Evolutionary conservation across 306 rosid species (phyloP), one percentile per base, ranked within the genome.

Genomic region (Cucurbita maxima): DNA sequence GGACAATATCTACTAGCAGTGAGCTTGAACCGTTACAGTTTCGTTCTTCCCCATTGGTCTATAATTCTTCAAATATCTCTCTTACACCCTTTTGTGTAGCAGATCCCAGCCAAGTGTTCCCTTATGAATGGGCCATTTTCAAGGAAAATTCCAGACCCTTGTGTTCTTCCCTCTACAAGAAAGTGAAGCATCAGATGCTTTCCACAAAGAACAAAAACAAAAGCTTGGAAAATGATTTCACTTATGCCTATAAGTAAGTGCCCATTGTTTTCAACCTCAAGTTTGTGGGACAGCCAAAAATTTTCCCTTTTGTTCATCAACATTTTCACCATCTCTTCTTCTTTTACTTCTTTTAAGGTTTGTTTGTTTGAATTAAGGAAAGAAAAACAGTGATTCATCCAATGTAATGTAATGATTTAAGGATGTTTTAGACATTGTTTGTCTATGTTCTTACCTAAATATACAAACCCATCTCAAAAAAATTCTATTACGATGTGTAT

Each of bases 221-320:
- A 19, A 66, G 56, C 14, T 69, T 45, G 43, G 73, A 69, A 47
- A 69, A 48, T 67, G 72, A 67, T 67, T 67, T 63, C 71, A 63
- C 71, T 51, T 66, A 36, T 19, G 5, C 72, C 5, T 12, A 3
- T 30, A 66, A 67, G 72, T 30, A 66, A 67, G 72, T 44, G 72
- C 38, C 3, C 55, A 67, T 43, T 67, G 72, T 67, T 67, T 67
- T 67, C 55, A 67, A 67, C 19, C 10, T 11, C 19, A 44, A 67
- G 10, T 45, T 67, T 44, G 72, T 67, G 72, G 72, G 22, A 11
- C 4, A 7, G 8, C 7, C 37, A 61, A 58, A 34, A 59, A 54
- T 7, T 30, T 34, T 19, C 20, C 14, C 18, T 61, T 37, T 61
- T 37, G 25, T 50, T 1, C 9, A 63, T 63, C 18, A 66, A 44